These are phyloP conservation scores for Boletellus deceptivus DNA, from an alignment of 1,284 basidiomycete genomes.

Conservation along the genomic window DNA sequence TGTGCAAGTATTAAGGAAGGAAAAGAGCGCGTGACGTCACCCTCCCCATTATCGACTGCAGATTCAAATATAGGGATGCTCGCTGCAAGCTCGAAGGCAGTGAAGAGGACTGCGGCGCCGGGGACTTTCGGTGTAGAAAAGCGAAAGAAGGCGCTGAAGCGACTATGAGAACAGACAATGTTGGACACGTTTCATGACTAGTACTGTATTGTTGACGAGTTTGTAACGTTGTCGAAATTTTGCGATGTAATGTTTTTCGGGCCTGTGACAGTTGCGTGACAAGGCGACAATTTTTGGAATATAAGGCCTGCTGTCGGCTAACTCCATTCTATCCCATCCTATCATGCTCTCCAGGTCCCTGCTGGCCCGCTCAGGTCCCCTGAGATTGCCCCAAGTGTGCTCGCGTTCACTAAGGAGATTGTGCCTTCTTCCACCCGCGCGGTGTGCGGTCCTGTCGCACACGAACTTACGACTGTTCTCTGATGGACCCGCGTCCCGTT, in stretches of 20 bases:
- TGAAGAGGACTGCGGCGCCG: constrained; percentile 62
- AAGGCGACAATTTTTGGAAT: constrained; percentile 18
- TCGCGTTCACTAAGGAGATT: constrained; percentile 17
- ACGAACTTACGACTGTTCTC: constrained; percentile 20
- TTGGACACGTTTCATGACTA: constrained; percentile 5
- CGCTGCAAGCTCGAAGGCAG: constrained; percentile 50
- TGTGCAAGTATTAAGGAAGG: constrained; percentile 42
- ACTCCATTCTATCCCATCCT: neutral
- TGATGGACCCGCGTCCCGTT: constrained; percentile 6
- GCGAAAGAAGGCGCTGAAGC: constrained; percentile 81
- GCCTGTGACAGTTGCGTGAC: constrained; percentile 27
- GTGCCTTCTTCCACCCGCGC: neutral
- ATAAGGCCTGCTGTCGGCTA: neutral
- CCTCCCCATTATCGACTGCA: constrained; percentile 62
- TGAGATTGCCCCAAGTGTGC: constrained; percentile 10
- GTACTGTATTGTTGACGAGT: neutral
- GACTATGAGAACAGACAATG: constrained; percentile 45
- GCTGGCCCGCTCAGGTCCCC: constrained; percentile 16
- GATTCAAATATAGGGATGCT: constrained; percentile 57
- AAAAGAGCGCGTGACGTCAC: constrained; percentile 60
- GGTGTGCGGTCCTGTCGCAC: neutral
- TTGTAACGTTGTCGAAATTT: constrained; percentile 2
- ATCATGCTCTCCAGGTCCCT: constrained; percentile 26
- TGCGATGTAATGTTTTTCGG: constrained; percentile 7
- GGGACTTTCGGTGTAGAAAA: constrained; percentile 62